Evolutionary conservation across 495 filamentous ascomycete genomes (phyloP).

Genomic region (Penicillium salamii): DNA sequence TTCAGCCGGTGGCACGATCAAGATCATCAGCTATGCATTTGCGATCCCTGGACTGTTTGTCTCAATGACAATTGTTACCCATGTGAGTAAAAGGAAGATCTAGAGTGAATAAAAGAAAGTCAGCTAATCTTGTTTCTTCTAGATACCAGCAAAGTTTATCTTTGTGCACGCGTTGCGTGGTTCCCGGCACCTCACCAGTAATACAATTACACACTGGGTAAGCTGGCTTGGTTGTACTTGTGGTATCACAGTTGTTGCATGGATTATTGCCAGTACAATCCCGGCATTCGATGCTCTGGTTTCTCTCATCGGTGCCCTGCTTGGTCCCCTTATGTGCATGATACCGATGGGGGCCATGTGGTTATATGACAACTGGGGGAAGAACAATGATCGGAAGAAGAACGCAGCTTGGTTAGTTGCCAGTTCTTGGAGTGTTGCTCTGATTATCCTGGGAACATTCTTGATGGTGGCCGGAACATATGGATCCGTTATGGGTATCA

Average conservation of each 20-base stretch:
- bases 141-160: conserved; percentile 52
- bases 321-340: conserved; percentile 38
- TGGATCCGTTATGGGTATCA: conserved; percentile 43
- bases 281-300: conserved; percentile 63
- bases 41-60: conserved; percentile 54
- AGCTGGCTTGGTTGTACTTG: conserved; percentile 57
- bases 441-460: conserved; percentile 7
- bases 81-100: conserved; percentile 18
- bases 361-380: conserved; percentile 38
- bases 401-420: not conserved
- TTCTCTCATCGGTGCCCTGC: conserved; percentile 56
- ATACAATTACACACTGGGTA: conserved; percentile 49
- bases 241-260: conserved; percentile 54
- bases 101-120: conserved; percentile 42
- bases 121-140: not conserved
- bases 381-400: too few relatives aligned
- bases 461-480: conserved; percentile 18
- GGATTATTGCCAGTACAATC: conserved; percentile 65
- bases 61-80: conserved; percentile 18
- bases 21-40: conserved; percentile 68
- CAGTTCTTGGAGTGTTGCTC: not conserved
- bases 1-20: conserved; percentile 54
- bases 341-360: conserved; percentile 37
- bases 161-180: conserved; percentile 53
- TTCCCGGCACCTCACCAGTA: conserved; percentile 50